These are phyloP conservation scores for Trichoderma atroviride DNA, from an alignment of 2,329 filamentous ascomycete species.

Conservation along the genomic window DNA sequence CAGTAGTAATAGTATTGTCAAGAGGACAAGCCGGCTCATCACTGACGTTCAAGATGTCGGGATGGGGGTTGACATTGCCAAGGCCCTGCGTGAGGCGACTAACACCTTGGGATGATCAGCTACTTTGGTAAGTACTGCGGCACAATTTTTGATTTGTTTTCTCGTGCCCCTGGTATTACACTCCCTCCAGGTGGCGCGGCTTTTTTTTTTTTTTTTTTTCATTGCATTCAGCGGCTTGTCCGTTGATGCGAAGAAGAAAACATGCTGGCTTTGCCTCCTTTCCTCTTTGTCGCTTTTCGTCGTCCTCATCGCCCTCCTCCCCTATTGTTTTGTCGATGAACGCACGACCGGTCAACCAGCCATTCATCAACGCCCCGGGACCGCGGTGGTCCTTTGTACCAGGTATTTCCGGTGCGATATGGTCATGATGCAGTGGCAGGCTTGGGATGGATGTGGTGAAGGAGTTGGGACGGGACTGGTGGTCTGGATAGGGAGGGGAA, in stretches of 20 bases:
- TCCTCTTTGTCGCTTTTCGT: background rate
- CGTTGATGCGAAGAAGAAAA: constrained; percentile 6
- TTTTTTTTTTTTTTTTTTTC: constrained; percentile 8
- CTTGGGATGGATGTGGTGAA: background rate
- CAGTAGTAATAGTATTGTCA: background rate
- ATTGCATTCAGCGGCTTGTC: constrained; percentile 14
- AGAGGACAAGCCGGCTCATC: background rate
- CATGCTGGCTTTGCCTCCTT: background rate
- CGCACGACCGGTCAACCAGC: background rate
- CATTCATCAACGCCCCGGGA: background rate
- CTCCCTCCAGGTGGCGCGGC: constrained; percentile 8
- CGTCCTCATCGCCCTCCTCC: background rate
- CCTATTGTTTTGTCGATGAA: background rate
- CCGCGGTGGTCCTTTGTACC: background rate
- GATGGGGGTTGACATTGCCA: constrained; percentile 14
- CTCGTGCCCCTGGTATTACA: background rate
- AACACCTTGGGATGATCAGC: constrained; percentile 16
- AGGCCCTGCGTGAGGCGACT: constrained; percentile 19
- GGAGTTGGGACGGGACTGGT: background rate
- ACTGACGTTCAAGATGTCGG: constrained; percentile 2
- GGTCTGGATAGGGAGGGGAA: background rate
- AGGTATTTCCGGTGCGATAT: background rate
- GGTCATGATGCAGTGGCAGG: background rate
- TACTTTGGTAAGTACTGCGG: background rate
- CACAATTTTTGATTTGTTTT: constrained; percentile 10